Base-by-base conservation (phyloP, 768 basidiomycete species). In the Sistotremastrum suecicum region DNA sequence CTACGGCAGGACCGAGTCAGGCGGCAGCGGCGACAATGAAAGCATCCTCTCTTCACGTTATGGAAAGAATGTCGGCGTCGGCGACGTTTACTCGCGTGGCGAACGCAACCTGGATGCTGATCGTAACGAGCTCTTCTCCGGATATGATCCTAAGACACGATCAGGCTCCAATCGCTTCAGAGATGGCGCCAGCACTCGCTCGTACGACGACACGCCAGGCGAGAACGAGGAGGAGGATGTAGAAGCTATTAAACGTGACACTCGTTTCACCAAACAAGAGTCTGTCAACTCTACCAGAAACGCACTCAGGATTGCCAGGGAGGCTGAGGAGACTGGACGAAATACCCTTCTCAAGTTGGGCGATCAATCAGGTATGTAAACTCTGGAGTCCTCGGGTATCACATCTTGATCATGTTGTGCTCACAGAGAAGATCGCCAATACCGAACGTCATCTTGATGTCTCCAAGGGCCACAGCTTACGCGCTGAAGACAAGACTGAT, bases 371-470 rank as follows among this genome's bases (percentile, higher is more conserved):
- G 94, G 94, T 94, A 50, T 30, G 76, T 59, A 32, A 30, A 32
- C 5, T 5, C 31, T n/a, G 31, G 3, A 10, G 30, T 44, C 8
- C 31, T 44, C 37, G 32, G 38, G 47, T 42, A 45, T 45, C 28
- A 7, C 32, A 11, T 2, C 36, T 48, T 12, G 28, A 34, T 40
- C 34, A 35, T 41, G 10, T 37, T 33, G 9, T 35, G 34, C 12
- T 11, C 53, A 8, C 56, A 87, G 84, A 86, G 64, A 83, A 80
- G 64, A 65, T 99, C 52, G 92, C 88, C 30, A 88, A 88, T 59
- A 95, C 94, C 31, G 91, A 97, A 61, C 82, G 88, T 47, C 87
- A 97, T 63, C 74, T 98, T 45, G 94, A 97, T 60, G 77, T 90
- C 44, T 73, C 92, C 43, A 97, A 87, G 63, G 83, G 83, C 9